A percentile compares a stretch with the other conserved stretches of the same genome.
phyloP scores from a whole-genome alignment of 495 filamentous ascomycete genomes.

The Hypoxylon rickii region DNA sequence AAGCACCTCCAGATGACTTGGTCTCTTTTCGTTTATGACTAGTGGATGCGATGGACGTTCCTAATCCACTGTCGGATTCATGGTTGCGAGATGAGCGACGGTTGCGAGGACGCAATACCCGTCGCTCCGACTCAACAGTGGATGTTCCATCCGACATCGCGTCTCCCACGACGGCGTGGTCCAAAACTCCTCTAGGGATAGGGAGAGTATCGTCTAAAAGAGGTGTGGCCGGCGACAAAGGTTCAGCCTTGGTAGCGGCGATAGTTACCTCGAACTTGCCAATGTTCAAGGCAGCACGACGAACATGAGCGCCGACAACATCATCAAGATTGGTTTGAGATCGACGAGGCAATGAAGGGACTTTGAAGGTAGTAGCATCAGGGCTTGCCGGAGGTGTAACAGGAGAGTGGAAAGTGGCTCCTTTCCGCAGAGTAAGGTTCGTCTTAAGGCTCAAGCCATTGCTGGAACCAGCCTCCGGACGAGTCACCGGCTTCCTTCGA shows the following conservation, averaged over 20 bases:
- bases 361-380: slow-evolving; percentile 48
- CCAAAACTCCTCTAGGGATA: slow-evolving; percentile 55
- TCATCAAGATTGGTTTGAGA: slow-evolving; percentile 67
- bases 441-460: slow-evolving; percentile 55
- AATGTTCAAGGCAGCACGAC: slow-evolving; percentile 59
- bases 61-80: slow-evolving; percentile 65
- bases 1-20: slow-evolving; percentile 23
- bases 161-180: slow-evolving; percentile 49
- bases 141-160: slow-evolving; percentile 44
- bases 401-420: slow-evolving; percentile 65
- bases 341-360: slow-evolving; percentile 59
- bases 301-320: slow-evolving; percentile 60
- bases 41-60: slow-evolving; percentile 57
- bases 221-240: slow-evolving; percentile 33
- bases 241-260: slow-evolving; percentile 38
- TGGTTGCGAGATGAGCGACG: slow-evolving; percentile 57
- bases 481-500: slow-evolving; percentile 55
- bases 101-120: slow-evolving; percentile 54
- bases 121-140: slow-evolving; percentile 41
- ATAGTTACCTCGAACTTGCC: slow-evolving; percentile 50
- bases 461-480: slow-evolving; percentile 43
- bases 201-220: slow-evolving; percentile 55
- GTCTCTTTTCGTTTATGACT: slow-evolving; percentile 41
- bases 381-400: slow-evolving; percentile 48
- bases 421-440: slow-evolving; percentile 61